Base-by-base conservation (phyloP, 495 filamentous ascomycete genomes). In the Aspergillus mulundensis region DNA sequence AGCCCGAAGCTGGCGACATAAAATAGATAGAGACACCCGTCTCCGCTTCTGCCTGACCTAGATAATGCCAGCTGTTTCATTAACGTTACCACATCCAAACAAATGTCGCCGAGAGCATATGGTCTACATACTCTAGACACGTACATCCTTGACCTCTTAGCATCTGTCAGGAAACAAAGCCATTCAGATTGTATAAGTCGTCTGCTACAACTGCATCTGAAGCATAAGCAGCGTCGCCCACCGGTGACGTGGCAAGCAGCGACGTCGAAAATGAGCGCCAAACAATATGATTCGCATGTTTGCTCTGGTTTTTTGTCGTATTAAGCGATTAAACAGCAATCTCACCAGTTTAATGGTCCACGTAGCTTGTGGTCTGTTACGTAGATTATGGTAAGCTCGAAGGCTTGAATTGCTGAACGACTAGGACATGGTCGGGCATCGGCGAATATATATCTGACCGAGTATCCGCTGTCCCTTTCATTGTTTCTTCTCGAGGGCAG, bases 1-100 rank as follows among this genome's bases (percentile, higher is more conserved):
- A 84, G 65, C 77, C 83, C 47, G 91, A 95, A 70, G 84, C 73
- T 79, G 79, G 74, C 57, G 78, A 79, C 53, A 64, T 70, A 58
- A 76, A 75, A 75, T 62, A 57, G 11, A 61, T 53, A 55, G 53
- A 58, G 54, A 54, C 24, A 40, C 53, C 36, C 36, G 36, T 43
- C 61, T 23, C 42, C 44, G 53, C 43, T 41, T 24, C 24, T 57
- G 50, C 49, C 47, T 54, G 46, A 61, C 56, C 52, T 45, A 51
- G 45, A 60, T 70, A 72, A 70, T 70, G 61, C 58, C 56, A 66
- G 61, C 20, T 57, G 52, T 56, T 62, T 62, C 49, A 44, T 61
- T 65, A 42, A 39, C 32, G 15, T 18, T 41, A 34, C 21, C 14
- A 19, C 38, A 36, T 15, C 44, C 34, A 18, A 47, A 57, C 16